These are phyloP conservation scores for Mycena amicta DNA, from an alignment of 768 basidiomycete genomes.

Conservation along the genomic window DNA sequence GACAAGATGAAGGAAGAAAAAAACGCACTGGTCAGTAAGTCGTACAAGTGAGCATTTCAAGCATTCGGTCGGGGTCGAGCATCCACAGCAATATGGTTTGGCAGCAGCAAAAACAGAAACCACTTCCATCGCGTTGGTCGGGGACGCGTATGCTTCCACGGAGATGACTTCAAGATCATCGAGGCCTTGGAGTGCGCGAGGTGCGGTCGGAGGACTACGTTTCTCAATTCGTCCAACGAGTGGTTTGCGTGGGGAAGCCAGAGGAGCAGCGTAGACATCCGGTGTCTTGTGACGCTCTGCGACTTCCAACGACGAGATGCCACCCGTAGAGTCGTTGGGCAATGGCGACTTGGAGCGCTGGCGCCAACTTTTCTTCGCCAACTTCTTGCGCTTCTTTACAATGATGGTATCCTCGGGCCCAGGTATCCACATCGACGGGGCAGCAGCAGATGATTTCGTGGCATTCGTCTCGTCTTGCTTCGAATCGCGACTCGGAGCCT, in stretches of 20 bases:
- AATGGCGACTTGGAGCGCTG: neutral
- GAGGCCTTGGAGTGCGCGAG: too few relatives aligned
- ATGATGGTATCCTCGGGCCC: neutral
- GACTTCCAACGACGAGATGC: too few relatives aligned
- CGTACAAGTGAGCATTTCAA: conserved; percentile 7
- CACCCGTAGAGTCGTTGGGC: too few relatives aligned
- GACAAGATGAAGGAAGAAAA: neutral
- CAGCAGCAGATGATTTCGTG: too few relatives aligned
- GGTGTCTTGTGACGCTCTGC: neutral
- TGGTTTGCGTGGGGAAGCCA: neutral
- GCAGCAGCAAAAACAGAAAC: too few relatives aligned
- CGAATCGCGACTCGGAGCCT: neutral
- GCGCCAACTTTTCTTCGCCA: neutral
- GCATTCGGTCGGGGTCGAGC: conserved; percentile 9
- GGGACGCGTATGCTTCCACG: too few relatives aligned
- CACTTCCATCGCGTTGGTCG: too few relatives aligned
- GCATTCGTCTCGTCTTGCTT: too few relatives aligned
- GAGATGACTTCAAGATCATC: neutral
- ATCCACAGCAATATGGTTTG: conserved; percentile 10
- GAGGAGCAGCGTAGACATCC: neutral
- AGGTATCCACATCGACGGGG: neutral
- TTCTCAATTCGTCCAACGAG: neutral
- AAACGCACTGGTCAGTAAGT: conserved; percentile 11
- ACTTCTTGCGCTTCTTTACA: neutral
- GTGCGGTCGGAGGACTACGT: neutral